A percentile compares a stretch with the other conserved stretches of the same genome.
phyloP scores from a whole-genome alignment of 2,329 filamentous ascomycete genomes.

The Triangularia verruculosa region DNA sequence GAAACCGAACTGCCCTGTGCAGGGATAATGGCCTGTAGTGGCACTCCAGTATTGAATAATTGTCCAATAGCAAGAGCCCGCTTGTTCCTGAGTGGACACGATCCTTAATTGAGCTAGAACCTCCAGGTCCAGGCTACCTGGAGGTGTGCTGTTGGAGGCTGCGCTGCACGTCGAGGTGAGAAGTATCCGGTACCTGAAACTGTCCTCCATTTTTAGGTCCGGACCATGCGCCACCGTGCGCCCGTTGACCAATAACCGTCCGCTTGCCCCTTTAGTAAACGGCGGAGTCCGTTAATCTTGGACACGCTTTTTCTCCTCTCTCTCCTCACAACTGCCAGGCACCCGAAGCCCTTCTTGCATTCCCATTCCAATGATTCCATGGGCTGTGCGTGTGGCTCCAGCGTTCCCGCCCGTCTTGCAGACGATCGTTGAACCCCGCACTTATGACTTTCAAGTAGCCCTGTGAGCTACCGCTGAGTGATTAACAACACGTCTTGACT shows the following conservation, averaged over 20 bases:
- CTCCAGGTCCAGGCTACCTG: constrained; percentile 12
- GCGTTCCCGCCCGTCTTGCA: neutral
- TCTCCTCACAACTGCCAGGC: neutral
- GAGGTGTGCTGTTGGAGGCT: neutral
- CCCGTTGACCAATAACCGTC: neutral
- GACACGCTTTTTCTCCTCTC: neutral
- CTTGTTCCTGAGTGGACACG: constrained; percentile 2
- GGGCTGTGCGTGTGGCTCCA: neutral
- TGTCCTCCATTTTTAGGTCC: constrained; percentile 18
- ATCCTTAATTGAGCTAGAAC: constrained; percentile 14
- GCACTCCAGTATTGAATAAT: neutral
- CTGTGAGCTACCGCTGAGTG: too few species aligned
- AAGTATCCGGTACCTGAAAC: constrained; percentile 18
- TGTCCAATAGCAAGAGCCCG: neutral
- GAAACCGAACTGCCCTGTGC: constrained; percentile 1
- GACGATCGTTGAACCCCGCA: neutral
- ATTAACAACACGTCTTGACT: neutral
- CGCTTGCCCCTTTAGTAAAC: constrained; percentile 21
- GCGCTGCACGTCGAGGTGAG: neutral
- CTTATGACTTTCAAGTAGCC: neutral
- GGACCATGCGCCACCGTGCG: constrained; percentile 23
- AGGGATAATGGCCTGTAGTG: constrained; percentile 20
- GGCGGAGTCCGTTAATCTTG: neutral
- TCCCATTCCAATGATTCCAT: neutral
- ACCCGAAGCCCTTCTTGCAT: neutral